Percentiles rank a stretch among this genome's conserved stretches.
Conservation (phyloP, 345 rosid species). For the Luvunga scandens region DNA sequence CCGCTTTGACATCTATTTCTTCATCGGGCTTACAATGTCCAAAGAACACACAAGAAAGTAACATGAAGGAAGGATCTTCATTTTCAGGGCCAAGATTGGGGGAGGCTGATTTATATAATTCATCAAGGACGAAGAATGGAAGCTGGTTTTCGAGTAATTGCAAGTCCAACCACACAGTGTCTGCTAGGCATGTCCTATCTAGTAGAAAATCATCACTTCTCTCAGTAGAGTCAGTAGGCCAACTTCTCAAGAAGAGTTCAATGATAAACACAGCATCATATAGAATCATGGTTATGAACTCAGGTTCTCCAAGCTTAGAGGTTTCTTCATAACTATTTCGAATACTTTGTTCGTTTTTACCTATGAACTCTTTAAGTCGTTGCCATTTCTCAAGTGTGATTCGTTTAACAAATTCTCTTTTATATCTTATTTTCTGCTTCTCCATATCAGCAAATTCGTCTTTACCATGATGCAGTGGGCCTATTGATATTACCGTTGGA, state of each 20-base stretch:
- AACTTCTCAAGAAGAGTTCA: neutral
- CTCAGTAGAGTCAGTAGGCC: too few species aligned
- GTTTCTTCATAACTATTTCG: neutral
- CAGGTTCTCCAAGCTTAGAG: neutral
- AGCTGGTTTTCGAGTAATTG: neutral
- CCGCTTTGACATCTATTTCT: neutral
- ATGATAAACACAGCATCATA: neutral
- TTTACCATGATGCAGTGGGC: neutral
- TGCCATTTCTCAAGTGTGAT: neutral
- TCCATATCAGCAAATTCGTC: neutral
- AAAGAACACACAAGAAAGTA: too few species aligned
- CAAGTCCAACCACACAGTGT: neutral
- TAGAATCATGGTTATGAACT: too few species aligned
- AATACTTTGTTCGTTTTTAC: neutral
- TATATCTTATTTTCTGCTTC: neutral
- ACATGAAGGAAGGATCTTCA: too few species aligned
- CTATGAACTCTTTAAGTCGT: neutral
- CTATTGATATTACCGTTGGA: neutral
- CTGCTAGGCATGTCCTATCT: rapidly evolving
- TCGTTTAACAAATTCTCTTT: neutral
- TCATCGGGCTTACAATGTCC: rapidly evolving
- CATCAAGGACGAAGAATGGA: neutral
- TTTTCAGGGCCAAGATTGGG: too few species aligned
- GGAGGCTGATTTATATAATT: neutral
- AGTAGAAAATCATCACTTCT: neutral